Evolutionary conservation across 2,329 filamentous ascomycete genomes (phyloP).

Genomic region (Didymellaceae sp.): DNA sequence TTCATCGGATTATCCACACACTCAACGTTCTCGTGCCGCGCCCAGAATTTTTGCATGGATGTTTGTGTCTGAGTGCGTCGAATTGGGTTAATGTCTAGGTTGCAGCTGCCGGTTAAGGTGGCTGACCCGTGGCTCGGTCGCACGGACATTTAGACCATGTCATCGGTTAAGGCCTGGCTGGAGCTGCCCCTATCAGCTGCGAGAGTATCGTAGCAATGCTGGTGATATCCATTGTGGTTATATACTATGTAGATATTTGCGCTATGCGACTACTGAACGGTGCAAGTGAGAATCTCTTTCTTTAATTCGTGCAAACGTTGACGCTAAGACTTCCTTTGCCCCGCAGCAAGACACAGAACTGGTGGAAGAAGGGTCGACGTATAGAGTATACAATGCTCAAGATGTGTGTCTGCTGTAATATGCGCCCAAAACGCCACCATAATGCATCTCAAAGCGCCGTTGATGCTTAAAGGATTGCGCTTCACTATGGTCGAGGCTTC

Average conservation of each 20-base stretch:
- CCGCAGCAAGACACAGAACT: no score
- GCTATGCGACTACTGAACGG: no score
- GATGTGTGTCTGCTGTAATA: background rate
- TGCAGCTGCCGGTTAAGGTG: conserved; percentile 11
- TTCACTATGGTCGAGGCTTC: conserved; percentile 29
- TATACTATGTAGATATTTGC: no score
- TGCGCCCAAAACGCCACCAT: background rate
- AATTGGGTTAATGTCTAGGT: conserved; percentile 3
- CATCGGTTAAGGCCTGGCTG: background rate
- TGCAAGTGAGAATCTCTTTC: no score
- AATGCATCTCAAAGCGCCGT: background rate
- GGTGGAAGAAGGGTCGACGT: no score
- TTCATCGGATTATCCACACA: background rate
- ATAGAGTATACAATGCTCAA: background rate
- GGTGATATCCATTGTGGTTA: no score
- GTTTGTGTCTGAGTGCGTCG: background rate
- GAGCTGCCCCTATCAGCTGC: background rate
- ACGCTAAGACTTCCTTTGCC: no score
- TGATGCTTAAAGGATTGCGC: background rate
- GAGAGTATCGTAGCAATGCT: no score
- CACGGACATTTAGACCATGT: background rate
- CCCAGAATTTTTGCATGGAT: conserved; percentile 2
- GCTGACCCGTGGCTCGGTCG: background rate
- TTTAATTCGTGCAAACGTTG: no score
- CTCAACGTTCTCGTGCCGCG: background rate